Evolutionary conservation across 371 early-diverging fungal genomes (phyloP).

Genomic region (Capillidium heterosporum): DNA sequence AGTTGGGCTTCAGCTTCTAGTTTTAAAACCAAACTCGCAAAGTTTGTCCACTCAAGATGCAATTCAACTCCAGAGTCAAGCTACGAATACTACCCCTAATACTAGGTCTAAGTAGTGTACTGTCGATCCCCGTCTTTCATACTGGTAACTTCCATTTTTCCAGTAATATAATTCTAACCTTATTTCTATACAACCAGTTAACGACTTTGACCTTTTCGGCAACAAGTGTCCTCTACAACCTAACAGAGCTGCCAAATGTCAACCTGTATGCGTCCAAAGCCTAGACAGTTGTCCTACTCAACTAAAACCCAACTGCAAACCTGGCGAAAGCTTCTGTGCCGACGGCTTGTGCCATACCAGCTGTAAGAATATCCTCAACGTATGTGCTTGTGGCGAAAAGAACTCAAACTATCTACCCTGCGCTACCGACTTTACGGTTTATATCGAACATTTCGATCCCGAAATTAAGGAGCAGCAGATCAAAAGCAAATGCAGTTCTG

Average conservation of each 20-base stretch:
- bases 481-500: not conserved
- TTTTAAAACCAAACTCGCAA: no score
- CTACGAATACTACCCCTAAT: no score
- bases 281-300: constrained; percentile 5
- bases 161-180: no score
- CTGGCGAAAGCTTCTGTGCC: constrained; percentile 22
- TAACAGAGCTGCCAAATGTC: not conserved
- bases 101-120: no score
- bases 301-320: constrained; percentile 20
- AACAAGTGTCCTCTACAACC: constrained; percentile 3
- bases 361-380: constrained; percentile 21
- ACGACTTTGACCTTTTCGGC: constrained; percentile 3
- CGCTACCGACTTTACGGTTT: not conserved
- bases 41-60: no score
- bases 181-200: not conserved
- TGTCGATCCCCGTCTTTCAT: not conserved
- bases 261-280: not conserved
- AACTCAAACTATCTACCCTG: not conserved
- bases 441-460: not conserved
- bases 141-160: no score
- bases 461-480: not conserved
- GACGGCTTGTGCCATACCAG: constrained; percentile 32
- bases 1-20: no score
- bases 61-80: no score
- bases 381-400: constrained; percentile 14